phyloP scores from a whole-genome alignment of 208 protist genomes.

The Wallacemonas sp. region DNA sequence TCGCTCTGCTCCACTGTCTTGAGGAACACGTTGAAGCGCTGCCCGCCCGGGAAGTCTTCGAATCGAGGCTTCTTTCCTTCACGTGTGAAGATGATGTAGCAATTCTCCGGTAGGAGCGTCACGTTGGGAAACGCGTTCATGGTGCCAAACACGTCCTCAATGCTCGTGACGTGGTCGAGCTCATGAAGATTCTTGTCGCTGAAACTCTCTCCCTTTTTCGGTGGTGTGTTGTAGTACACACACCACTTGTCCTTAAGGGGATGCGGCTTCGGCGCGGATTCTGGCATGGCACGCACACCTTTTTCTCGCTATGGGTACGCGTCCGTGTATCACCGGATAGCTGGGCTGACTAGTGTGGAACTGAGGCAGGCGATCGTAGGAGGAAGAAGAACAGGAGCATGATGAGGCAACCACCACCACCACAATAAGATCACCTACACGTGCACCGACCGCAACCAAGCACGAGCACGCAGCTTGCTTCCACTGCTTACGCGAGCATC shows the following conservation, averaged over 20 bases:
- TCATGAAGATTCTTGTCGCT: conserved; percentile 51
- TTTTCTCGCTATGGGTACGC: no score
- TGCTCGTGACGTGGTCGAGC: conserved; percentile 68
- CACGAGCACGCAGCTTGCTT: no score
- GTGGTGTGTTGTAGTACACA: conserved; percentile 69
- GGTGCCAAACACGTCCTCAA: conserved; percentile 70
- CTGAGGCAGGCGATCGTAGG: no score
- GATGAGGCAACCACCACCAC: no score
- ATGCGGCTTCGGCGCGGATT: conserved; percentile 32
- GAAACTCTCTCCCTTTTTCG: conserved; percentile 39
- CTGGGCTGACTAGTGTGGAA: no score
- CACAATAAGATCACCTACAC: no score
- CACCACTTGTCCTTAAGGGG: conserved; percentile 81
- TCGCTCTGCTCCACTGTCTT: conserved; percentile 68
- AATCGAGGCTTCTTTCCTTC: conserved; percentile 73
- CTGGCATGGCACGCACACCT: conserved; percentile 20
- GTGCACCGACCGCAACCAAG: no score
- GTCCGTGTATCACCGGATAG: no score
- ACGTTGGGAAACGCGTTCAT: conserved; percentile 74
- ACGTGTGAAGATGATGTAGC: conserved; percentile 74
- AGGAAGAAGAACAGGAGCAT: no score
- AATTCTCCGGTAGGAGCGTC: conserved; percentile 54
- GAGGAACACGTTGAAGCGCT: conserved; percentile 65
- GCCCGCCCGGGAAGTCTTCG: conserved; percentile 74
- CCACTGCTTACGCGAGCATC: no score